Conservation (phyloP, 2,329 filamentous ascomycete species). For the Fusarium sp. region DNA sequence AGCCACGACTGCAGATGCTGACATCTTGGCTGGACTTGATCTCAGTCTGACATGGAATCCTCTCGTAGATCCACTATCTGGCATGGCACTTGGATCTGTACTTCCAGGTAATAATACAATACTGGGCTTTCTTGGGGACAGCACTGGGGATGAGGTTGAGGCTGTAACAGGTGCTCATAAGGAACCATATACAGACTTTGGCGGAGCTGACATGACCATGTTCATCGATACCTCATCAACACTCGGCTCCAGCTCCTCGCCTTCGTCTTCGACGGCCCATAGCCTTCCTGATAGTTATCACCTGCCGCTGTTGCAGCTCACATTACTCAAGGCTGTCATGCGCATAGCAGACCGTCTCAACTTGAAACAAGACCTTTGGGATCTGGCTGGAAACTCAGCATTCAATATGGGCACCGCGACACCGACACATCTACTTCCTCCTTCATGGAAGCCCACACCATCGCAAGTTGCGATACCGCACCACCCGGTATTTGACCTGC, state of each 20-base stretch:
- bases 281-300: constrained; percentile 62
- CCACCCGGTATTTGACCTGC: constrained; percentile 68
- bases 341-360: constrained; percentile 63
- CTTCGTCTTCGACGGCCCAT: constrained; percentile 38
- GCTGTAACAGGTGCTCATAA: background rate
- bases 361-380: constrained; percentile 59
- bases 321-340: constrained; percentile 61
- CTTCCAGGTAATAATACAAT: constrained; percentile 26
- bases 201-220: constrained; percentile 27
- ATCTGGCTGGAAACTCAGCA: constrained; percentile 60
- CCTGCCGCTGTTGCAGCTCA: constrained; percentile 63
- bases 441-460: constrained; percentile 64
- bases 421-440: constrained; percentile 57
- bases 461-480: constrained; percentile 65
- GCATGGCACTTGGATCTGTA: constrained; percentile 35
- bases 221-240: constrained; percentile 43
- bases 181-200: background rate
- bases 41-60: constrained; percentile 45
- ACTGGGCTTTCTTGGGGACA: constrained; percentile 23
- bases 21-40: constrained; percentile 42
- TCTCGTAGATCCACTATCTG: constrained; percentile 35
- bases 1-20: constrained; percentile 17
- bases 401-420: constrained; percentile 56
- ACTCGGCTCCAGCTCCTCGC: constrained; percentile 30
- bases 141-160: constrained; percentile 7